Evolutionary conservation across 2,329 filamentous ascomycete genomes (phyloP), one percentile per base, ranked within the genome.

Genomic region (Diaporthe helianthi): DNA sequence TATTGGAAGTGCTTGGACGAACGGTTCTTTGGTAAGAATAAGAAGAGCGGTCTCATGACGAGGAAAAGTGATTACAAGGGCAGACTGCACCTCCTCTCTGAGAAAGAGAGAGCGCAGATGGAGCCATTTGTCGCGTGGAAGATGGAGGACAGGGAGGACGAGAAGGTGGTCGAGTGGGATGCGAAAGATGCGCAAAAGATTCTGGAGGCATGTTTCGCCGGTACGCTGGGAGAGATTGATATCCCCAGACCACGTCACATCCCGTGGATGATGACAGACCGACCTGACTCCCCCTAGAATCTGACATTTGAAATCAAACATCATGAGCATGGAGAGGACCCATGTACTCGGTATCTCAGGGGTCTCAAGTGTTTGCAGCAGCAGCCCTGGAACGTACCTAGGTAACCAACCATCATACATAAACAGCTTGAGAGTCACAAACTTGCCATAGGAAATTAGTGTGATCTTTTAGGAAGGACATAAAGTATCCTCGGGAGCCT

Each of bases 1-100:
- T 68, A 68, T 36, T 68, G 65, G 65, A 68, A 61, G 54, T 68
- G 31, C 9, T 17, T 68, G 2, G 65, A 68, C 31, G 15, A 60
- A 24, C 53, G 26, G 36, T 68, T 61, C 12, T 68, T 63, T 10
- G 65, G 54, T 2, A 60, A 63, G 54, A 61, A 68, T 1, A 63
- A 51, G 33, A 51, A 65, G 29, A 26, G 3, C 7, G 22, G 22
- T 24, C 19, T 51, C 13, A 22, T 53, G 15, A 19, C 33, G 3
- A 51, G 53, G 33, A 65, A n/a, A 2, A 26, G 33, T 17, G 31
- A 26, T 1, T 63, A 68, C 17, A 60, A 63, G 26, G 54, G 33
- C 8, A 68, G 65, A 12, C 46, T 61, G 24, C 44, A 38, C 26
- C 54, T 68, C 38, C 41, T 68, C 2, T 63, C 65, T 4, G 54